A percentile compares a stretch with the other conserved stretches of the same genome.
These are phyloP conservation scores for Arthrobotrys musiformis DNA, from an alignment of 2,329 filamentous ascomycete species.

Conservation along the genomic window DNA sequence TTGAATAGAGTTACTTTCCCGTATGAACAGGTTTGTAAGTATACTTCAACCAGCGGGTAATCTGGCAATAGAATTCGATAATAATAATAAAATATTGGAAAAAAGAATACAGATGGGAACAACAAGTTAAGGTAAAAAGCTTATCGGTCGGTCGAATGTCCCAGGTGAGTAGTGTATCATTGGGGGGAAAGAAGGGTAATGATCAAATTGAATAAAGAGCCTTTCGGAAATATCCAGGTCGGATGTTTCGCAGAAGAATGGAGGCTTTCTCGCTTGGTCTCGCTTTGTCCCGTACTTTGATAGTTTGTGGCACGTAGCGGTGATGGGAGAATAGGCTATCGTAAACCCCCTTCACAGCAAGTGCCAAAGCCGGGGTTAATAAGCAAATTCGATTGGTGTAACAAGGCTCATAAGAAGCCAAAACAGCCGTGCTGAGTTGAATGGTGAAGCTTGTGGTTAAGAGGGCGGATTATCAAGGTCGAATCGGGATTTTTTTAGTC, in stretches of 20 bases:
- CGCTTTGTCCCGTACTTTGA: constrained; percentile 16
- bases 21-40: neutral
- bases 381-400: constrained; percentile 2
- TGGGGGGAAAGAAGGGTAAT: constrained; percentile 3
- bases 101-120: constrained; percentile 5
- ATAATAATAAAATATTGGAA: constrained; percentile 22
- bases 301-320: constrained; percentile 11
- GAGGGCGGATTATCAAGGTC: constrained; percentile 3
- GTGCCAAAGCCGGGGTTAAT: constrained; percentile 14
- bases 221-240: constrained; percentile 23
- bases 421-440: neutral
- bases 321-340: constrained; percentile 12
- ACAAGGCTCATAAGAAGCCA: neutral
- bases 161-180: constrained; percentile 21
- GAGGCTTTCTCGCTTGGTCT: constrained; percentile 19
- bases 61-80: constrained; percentile 1
- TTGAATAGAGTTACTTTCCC: constrained; percentile 7
- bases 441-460: constrained; percentile 6
- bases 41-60: constrained; percentile 12
- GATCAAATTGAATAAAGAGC: constrained; percentile 18
- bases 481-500: constrained; percentile 20
- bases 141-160: constrained; percentile 31
- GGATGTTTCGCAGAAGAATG: constrained; percentile 22
- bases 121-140: constrained; percentile 14
- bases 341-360: constrained; percentile 7